Evolutionary conservation across 345 rosid genomes (phyloP), one percentile per base, ranked within the genome.

Genomic region (Citrus trifoliata): DNA sequence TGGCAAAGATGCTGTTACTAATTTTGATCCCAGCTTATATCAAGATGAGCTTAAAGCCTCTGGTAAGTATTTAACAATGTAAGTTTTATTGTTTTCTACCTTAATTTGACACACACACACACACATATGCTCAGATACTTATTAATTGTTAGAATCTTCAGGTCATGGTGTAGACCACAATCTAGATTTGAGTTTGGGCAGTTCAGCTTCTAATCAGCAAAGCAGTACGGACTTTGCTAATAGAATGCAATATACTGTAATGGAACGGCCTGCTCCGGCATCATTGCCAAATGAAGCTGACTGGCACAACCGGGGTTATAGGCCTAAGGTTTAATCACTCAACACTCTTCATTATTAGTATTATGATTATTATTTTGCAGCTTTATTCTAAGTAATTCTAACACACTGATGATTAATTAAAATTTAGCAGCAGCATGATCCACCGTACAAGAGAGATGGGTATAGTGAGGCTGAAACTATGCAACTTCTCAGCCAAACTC

Each of bases 1-100:
- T 79, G 99, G 99, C 35, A 96, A 94, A 84, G 99, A 94, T 27
- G 97, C 98, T 22, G 97, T 94, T 61, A 96, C 97, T 24, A 94
- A 96, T 71, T 96, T 96, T 74, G 99, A 93, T 84, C 97, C 94
- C 10, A 89, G 85, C 88, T 80, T 93, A 62, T 96, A 96, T 53
- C 93, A 91, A 14, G 87, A 86, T 38, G 94, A 90, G 81, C 90
- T 86, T 24, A 86, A 74, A 59, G 78, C 88, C 61, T 83, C 77
- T 58, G 91, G 97, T 92, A 69, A 67, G 71, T 42, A 61, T 46
- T 71, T 46, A 48, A 8, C 22, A 21, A 37, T 19, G 6, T 35
- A 24, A n/a, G 48, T 12, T 18, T n/a, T 9, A 7, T 6, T n/a
- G 6, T 42, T 78, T 30, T 5, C 42, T 42, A n/a, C 24, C 5